These are phyloP conservation scores for Termitomyces sp. DNA, from an alignment of 768 basidiomycete genomes.

Conservation along the genomic window DNA sequence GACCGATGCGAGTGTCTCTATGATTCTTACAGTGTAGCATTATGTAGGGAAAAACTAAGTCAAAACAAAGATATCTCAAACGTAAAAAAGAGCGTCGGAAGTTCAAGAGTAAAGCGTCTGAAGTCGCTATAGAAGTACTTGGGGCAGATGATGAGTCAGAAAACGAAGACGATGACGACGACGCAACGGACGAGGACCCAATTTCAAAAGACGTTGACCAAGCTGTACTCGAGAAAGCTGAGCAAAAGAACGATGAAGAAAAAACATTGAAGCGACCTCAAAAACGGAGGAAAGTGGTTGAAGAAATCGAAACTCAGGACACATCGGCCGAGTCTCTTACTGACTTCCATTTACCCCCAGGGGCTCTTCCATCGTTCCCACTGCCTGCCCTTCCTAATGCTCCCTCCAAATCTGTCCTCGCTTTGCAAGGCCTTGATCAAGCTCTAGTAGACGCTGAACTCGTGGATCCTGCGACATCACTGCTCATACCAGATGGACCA, in stretches of 20 bases:
- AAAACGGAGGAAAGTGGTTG: slow-evolving; percentile 37
- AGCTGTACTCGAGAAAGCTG: slow-evolving; percentile 13
- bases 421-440: slow-evolving; percentile 73
- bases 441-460: slow-evolving; percentile 66
- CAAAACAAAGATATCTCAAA: slow-evolving; percentile 67
- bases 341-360: slow-evolving; percentile 15
- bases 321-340: slow-evolving; percentile 6
- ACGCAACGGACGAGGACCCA: slow-evolving; percentile 16
- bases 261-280: slow-evolving; percentile 25
- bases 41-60: slow-evolving; percentile 55
- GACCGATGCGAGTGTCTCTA: slow-evolving; percentile 7
- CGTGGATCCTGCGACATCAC: slow-evolving; percentile 46
- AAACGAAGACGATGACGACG: slow-evolving; percentile 20
- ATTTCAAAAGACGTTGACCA: slow-evolving; percentile 10
- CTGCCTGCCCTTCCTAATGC: slow-evolving; percentile 58
- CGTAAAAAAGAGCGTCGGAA: slow-evolving; percentile 68
- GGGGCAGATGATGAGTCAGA: slow-evolving; percentile 14
- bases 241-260: slow-evolving; percentile 13
- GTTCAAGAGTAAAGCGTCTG: slow-evolving; percentile 20
- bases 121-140: neutral
- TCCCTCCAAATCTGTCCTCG: slow-evolving; percentile 65
- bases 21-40: slow-evolving; percentile 16
- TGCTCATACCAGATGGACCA: slow-evolving; percentile 38
- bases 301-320: slow-evolving; percentile 15
- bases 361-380: slow-evolving; percentile 63